A percentile compares a stretch with the other conserved stretches of the same genome.
phyloP scores from a whole-genome alignment of 2,329 filamentous ascomycete species.

The Berkeleyomyces basicola region DNA sequence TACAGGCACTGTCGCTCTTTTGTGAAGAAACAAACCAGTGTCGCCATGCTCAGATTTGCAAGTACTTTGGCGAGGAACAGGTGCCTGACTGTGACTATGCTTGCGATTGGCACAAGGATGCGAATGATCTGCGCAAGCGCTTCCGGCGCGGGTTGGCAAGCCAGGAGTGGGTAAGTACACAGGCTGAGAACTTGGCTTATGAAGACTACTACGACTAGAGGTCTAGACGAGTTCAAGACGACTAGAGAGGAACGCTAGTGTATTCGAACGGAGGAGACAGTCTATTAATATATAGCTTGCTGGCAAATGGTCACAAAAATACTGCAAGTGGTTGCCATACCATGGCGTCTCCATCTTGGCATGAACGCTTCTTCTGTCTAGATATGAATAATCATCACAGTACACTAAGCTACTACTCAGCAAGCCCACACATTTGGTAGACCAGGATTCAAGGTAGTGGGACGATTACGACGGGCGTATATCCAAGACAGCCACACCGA shows the following conservation, averaged over 20 bases:
- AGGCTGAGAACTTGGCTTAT: conserved; percentile 41
- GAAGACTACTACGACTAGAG: conserved; percentile 32
- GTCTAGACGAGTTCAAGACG: background rate
- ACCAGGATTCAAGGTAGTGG: background rate
- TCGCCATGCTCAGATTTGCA: conserved; percentile 57
- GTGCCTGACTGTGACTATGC: conserved; percentile 51
- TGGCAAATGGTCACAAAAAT: background rate
- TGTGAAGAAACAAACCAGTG: conserved; percentile 63
- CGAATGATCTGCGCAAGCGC: conserved; percentile 36
- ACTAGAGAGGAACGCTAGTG: background rate
- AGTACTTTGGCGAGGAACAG: conserved; percentile 56
- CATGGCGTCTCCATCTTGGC: background rate
- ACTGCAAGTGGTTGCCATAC: background rate
- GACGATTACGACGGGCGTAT: background rate
- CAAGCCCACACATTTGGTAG: background rate
- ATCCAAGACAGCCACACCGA: background rate
- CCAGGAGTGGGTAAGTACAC: conserved; percentile 47
- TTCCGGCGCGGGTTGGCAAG: conserved; percentile 39
- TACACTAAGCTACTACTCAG: background rate
- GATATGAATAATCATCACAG: background rate
- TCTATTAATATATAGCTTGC: background rate
- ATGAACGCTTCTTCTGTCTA: background rate
- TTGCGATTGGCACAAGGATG: conserved; percentile 64
- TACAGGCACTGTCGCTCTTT: conserved; percentile 56
- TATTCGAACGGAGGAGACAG: background rate